phyloP scores from a whole-genome alignment of 208 protist genomes.

The Crithidia fasciculata region DNA sequence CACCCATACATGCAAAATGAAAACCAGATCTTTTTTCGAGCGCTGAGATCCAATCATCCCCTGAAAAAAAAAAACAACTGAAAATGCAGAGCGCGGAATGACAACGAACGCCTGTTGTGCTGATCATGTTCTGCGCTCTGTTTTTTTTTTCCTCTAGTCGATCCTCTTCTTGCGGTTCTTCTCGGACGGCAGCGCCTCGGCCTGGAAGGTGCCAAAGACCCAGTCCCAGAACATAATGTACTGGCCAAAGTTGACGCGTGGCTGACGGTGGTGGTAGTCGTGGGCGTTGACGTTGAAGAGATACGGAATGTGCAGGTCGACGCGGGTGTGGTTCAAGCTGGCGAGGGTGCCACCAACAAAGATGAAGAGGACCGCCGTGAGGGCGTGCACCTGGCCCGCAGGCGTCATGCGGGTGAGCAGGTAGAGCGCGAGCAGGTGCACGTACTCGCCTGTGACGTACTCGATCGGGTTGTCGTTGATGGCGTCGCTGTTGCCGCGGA shows the following conservation, averaged over 20 bases:
- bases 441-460: conserved; percentile 90
- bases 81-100: too few species aligned
- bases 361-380: conserved; percentile 74
- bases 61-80: too few species aligned
- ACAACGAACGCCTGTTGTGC: too few species aligned
- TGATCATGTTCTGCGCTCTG: too few species aligned
- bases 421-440: conserved; percentile 83
- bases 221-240: conserved; percentile 94
- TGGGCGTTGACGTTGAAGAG: conserved; percentile 88
- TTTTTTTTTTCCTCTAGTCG: neutral
- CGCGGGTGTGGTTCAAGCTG: conserved; percentile 91
- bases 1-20: too few species aligned
- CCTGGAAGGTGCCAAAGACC: conserved; percentile 85
- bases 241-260: conserved; percentile 91
- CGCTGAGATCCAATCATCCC: too few species aligned
- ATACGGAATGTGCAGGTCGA: conserved; percentile 79
- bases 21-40: too few species aligned
- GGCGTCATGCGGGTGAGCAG: conserved; percentile 67
- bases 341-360: conserved; percentile 85
- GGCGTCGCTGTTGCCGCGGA: conserved; percentile 89
- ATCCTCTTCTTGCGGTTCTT: conserved; percentile 12
- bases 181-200: conserved; percentile 40
- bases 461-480: conserved; percentile 94
- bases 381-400: conserved; percentile 62
- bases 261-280: conserved; percentile 90